Evolutionary conservation across 768 basidiomycete genomes (phyloP).

Genomic region (Trametes maxima): DNA sequence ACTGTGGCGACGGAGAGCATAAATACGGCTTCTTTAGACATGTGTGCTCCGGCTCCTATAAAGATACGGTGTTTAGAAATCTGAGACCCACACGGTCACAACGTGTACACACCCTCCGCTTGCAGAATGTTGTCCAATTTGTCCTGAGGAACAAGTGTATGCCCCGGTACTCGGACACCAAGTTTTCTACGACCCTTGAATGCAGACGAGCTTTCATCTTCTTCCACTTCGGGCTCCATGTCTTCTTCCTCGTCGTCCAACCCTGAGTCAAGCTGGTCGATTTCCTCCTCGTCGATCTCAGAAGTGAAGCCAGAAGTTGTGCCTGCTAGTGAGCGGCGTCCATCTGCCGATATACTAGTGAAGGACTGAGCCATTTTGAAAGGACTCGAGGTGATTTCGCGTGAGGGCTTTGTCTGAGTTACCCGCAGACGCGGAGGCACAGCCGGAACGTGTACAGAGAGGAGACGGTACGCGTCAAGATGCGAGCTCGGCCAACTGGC

Average conservation of each 20-base stretch:
- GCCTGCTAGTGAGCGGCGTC: constrained; percentile 17
- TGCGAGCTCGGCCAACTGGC: constrained; percentile 8
- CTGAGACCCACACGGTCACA: not conserved
- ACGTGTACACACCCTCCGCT: constrained; percentile 61
- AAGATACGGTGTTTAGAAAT: not conserved
- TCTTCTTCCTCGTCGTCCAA: constrained; percentile 40
- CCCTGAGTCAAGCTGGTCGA: constrained; percentile 68
- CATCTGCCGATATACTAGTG: constrained; percentile 15
- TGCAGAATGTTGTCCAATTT: constrained; percentile 78
- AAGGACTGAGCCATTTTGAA: constrained; percentile 26
- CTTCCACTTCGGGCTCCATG: constrained; percentile 20
- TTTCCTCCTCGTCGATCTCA: constrained; percentile 58
- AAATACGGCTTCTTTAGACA: constrained; percentile 78
- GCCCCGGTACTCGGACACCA: constrained; percentile 59
- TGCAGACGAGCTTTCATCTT: constrained; percentile 9
- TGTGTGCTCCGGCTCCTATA: constrained; percentile 56
- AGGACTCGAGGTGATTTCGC: not conserved
- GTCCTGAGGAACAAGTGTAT: constrained; percentile 64
- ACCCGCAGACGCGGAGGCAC: not conserved
- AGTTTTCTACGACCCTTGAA: constrained; percentile 34
- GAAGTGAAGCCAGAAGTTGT: constrained; percentile 25
- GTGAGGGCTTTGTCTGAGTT: not conserved
- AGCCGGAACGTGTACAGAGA: constrained; percentile 16
- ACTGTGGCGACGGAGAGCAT: constrained; percentile 79
- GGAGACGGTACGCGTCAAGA: constrained; percentile 19